These are phyloP conservation scores for Themeda triandra DNA, from an alignment of 176 grass and related monocot genomes.

Conservation along the genomic window DNA sequence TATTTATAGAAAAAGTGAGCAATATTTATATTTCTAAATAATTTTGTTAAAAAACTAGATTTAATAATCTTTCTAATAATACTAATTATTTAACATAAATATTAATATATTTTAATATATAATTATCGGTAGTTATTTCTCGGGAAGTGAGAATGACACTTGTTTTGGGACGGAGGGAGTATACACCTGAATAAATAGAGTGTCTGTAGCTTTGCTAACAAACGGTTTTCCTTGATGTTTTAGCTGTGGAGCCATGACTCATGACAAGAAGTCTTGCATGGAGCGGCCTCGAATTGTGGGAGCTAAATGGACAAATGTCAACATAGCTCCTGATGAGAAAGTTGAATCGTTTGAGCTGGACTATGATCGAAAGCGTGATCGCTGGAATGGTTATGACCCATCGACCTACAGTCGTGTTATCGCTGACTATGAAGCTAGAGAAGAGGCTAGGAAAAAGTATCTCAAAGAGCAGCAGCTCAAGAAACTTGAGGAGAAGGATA, in stretches of 20 bases:
- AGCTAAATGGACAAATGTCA: slow-evolving; percentile 70
- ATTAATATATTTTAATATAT: too few relatives aligned
- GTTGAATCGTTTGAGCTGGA: slow-evolving; percentile 92
- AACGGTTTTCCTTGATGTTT: background rate
- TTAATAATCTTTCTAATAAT: too few relatives aligned
- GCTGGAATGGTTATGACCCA: slow-evolving; percentile 89
- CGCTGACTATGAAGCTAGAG: slow-evolving; percentile 74
- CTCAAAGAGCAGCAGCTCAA: slow-evolving; percentile 92
- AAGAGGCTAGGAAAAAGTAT: slow-evolving; percentile 86
- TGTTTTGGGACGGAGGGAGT: too few relatives aligned
- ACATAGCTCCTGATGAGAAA: slow-evolving; percentile 91
- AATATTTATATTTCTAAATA: too few relatives aligned
- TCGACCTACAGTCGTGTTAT: slow-evolving; percentile 83
- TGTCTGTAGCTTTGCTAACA: slow-evolving; percentile 4
- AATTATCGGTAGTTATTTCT: too few relatives aligned
- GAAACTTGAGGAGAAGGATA: slow-evolving; percentile 90
- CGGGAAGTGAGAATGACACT: too few relatives aligned
- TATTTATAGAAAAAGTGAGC: too few relatives aligned
- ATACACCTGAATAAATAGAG: background rate
- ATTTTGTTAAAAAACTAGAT: too few relatives aligned
- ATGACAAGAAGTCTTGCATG: slow-evolving; percentile 86
- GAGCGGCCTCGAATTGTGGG: slow-evolving; percentile 70
- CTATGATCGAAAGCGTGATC: slow-evolving; percentile 93
- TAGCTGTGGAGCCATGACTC: slow-evolving; percentile 95
- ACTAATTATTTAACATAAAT: too few relatives aligned